Evolutionary conservation across 2,329 filamentous ascomycete genomes (phyloP).

Genomic region (Curvularia lunata): DNA sequence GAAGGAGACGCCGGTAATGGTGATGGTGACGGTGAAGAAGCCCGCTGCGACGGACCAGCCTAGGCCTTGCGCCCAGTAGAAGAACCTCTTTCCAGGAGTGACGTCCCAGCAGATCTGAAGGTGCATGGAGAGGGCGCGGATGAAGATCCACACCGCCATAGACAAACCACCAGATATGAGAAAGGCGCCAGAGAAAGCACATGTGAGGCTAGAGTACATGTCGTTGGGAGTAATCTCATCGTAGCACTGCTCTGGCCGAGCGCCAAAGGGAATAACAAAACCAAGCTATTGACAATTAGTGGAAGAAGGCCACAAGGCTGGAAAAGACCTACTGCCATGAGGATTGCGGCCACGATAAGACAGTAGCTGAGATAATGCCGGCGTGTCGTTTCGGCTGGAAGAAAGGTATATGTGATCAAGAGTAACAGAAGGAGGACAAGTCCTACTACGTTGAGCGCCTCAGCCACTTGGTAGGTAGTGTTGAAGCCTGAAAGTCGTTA

Average conservation of each 20-base stretch:
- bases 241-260: constrained; percentile 80
- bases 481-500: constrained; percentile 54
- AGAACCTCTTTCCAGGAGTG: constrained; percentile 85
- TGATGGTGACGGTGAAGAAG: constrained; percentile 76
- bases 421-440: constrained; percentile 76
- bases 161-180: constrained; percentile 85
- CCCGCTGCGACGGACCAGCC: constrained; percentile 86
- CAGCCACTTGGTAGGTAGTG: constrained; percentile 69
- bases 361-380: constrained; percentile 94
- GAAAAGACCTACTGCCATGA: constrained; percentile 74
- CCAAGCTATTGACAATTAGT: constrained; percentile 66
- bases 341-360: constrained; percentile 73
- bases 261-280: constrained; percentile 85
- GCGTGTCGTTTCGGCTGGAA: constrained; percentile 88
- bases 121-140: constrained; percentile 88
- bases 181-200: constrained; percentile 86
- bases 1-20: constrained; percentile 90
- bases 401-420: constrained; percentile 75
- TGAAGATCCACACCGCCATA: constrained; percentile 87
- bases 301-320: neutral
- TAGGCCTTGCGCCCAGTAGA: constrained; percentile 78
- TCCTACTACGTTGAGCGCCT: constrained; percentile 81
- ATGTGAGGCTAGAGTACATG: constrained; percentile 81
- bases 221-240: constrained; percentile 92
- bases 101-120: constrained; percentile 98